Conservation (phyloP, 2,329 filamentous ascomycete species). For the Pseudogymnoascus sp. region DNA sequence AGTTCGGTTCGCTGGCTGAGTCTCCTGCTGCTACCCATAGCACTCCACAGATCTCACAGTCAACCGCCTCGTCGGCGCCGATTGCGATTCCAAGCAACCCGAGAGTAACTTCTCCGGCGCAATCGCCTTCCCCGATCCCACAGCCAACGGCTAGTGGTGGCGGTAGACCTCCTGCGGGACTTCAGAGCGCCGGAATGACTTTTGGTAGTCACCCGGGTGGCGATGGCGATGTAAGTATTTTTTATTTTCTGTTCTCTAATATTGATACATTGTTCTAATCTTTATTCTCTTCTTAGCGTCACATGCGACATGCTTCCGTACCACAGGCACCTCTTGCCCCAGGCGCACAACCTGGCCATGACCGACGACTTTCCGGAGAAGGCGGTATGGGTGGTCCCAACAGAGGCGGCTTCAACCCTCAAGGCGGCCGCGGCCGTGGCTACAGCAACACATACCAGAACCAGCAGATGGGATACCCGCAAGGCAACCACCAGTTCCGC, state of each 20-base stretch:
- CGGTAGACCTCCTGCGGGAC: conserved; percentile 67
- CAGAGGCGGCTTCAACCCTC: conserved; percentile 48
- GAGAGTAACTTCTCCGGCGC: conserved; percentile 71
- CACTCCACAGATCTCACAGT: conserved; percentile 46
- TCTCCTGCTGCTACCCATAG: conserved; percentile 60
- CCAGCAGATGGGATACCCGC: conserved; percentile 39
- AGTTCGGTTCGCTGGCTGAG: conserved; percentile 70
- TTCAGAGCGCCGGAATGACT: conserved; percentile 27
- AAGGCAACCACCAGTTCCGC: conserved; percentile 22
- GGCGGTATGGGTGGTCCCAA: conserved; percentile 57
- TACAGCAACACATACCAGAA: conserved; percentile 39
- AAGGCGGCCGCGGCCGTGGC: conserved; percentile 37
- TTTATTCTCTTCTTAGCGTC: conserved; percentile 39
- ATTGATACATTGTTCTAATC: not conserved
- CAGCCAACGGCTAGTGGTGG: conserved; percentile 77
- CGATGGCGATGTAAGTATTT: conserved; percentile 66
- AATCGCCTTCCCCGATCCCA: conserved; percentile 88
- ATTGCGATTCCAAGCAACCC: conserved; percentile 62
- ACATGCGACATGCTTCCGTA: conserved; percentile 59
- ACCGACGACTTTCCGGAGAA: conserved; percentile 75
- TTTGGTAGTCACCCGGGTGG: conserved; percentile 35
- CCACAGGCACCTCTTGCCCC: conserved; percentile 53
- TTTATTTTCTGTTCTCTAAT: not conserved
- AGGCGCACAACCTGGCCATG: conserved; percentile 62
- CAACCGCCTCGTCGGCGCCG: conserved; percentile 36